phyloP scores from a whole-genome alignment of 495 filamentous ascomycete species.

The Halenospora varia region DNA sequence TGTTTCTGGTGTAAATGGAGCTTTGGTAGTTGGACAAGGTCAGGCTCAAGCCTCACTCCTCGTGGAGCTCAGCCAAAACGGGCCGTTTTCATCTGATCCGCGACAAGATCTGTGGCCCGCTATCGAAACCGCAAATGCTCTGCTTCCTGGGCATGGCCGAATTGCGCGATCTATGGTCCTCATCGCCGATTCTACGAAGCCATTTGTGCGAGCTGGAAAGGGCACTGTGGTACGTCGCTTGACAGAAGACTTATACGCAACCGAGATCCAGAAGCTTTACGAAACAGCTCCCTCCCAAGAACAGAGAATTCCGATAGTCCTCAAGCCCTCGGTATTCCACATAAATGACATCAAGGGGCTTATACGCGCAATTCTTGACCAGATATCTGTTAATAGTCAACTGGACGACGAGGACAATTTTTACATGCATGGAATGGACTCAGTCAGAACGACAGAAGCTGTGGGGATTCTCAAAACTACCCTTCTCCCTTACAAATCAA shows the following conservation, averaged over 20 bases:
- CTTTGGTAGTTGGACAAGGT: conserved; percentile 44
- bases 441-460: too few species aligned
- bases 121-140: neutral
- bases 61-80: conserved; percentile 32
- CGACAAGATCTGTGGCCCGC: neutral
- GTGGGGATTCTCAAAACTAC: too few species aligned
- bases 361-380: too few species aligned
- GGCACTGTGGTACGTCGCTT: conserved; percentile 15
- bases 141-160: conserved; percentile 1
- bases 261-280: conserved; percentile 8
- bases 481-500: too few species aligned
- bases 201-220: conserved; percentile 14
- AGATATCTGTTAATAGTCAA: too few species aligned
- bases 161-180: conserved; percentile 4
- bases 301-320: too few species aligned
- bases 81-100: too few species aligned
- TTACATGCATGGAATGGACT: too few species aligned
- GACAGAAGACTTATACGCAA: conserved; percentile 2
- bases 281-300: too few species aligned
- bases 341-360: too few species aligned
- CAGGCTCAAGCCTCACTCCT: conserved; percentile 49
- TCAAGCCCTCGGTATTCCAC: too few species aligned
- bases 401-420: too few species aligned
- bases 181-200: conserved; percentile 6
- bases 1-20: conserved; percentile 42